Evolutionary conservation across 2,329 filamentous ascomycete species (phyloP).

Genomic region (Sphaceloma murrayae): DNA sequence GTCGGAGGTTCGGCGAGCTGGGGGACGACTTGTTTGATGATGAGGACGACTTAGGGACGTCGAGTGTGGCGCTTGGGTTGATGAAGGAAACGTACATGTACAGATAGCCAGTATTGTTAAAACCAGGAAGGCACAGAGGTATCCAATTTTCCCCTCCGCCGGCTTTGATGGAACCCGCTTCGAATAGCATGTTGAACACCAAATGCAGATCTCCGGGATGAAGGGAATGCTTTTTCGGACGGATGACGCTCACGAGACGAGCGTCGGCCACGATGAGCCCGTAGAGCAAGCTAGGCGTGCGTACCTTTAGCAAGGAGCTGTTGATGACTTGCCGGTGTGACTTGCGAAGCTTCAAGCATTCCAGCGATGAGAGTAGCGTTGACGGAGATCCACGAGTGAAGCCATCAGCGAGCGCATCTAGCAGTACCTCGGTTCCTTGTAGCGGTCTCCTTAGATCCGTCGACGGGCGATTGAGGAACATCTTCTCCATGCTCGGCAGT

Average conservation of each 20-base stretch:
- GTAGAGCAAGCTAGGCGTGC: constrained; percentile 72
- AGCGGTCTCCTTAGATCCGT: constrained; percentile 83
- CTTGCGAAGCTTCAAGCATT: constrained; percentile 87
- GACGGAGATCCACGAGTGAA: constrained; percentile 91
- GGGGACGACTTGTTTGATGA: constrained; percentile 20
- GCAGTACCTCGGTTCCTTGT: constrained; percentile 79
- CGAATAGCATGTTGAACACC: constrained; percentile 99
- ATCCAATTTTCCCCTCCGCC: constrained; percentile 98
- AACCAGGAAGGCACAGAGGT: constrained; percentile 86
- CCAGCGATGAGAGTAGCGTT: constrained; percentile 75
- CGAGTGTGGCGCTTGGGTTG: constrained; percentile 44
- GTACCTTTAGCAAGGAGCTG: constrained; percentile 70
- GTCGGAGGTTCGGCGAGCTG: constrained; percentile 20
- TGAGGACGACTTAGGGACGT: constrained; percentile 24
- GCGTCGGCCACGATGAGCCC: constrained; percentile 89
- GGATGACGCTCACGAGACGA: constrained; percentile 84
- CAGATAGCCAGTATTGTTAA: constrained; percentile 91
- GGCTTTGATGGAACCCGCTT: constrained; percentile 81
- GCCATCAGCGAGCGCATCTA: constrained; percentile 86
- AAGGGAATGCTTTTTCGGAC: constrained; percentile 87
- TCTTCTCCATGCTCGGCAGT: constrained; percentile 70
- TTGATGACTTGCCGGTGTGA: constrained; percentile 79
- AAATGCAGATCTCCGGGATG: constrained; percentile 93
- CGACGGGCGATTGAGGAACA: constrained; percentile 86
- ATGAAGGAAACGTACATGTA: constrained; percentile 99